These are phyloP conservation scores for Talaromyces sp. DNA, from an alignment of 2,329 filamentous ascomycete species.

Conservation along the genomic window DNA sequence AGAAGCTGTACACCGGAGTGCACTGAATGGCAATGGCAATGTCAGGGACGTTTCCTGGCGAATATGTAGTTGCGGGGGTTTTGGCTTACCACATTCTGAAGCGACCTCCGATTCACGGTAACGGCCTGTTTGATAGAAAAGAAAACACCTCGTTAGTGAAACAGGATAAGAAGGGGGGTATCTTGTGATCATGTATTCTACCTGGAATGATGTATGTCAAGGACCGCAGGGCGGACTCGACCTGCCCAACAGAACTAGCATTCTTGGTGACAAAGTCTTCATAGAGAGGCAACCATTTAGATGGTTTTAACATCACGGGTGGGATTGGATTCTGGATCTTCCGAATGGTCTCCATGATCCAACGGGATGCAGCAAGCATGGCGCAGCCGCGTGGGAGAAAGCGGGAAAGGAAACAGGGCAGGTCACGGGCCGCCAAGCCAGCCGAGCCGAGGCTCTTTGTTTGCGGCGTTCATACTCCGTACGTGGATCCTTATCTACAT, in stretches of 20 bases:
- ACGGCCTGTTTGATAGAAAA: slow-evolving; percentile 33
- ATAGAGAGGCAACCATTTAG: slow-evolving; percentile 44
- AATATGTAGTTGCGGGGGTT: slow-evolving; percentile 7
- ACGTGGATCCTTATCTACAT: background rate
- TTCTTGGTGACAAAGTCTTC: slow-evolving; percentile 92
- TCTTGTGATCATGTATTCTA: slow-evolving; percentile 23
- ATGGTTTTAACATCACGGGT: slow-evolving; percentile 37
- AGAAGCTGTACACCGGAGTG: slow-evolving; percentile 88
- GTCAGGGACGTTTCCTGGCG: slow-evolving; percentile 25
- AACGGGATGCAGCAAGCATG: slow-evolving; percentile 10
- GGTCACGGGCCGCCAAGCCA: slow-evolving; percentile 32
- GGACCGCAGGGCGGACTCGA: slow-evolving; percentile 89
- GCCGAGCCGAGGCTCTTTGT: slow-evolving; percentile 30
- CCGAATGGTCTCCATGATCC: slow-evolving; percentile 37
- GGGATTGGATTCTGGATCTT: slow-evolving; percentile 32
- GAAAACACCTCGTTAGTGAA: background rate
- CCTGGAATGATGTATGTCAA: slow-evolving; percentile 95
- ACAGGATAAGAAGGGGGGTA: background rate
- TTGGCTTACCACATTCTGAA: slow-evolving; percentile 72
- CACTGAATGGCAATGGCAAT: slow-evolving; percentile 56
- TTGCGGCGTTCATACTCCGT: background rate
- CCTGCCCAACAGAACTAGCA: slow-evolving; percentile 87
- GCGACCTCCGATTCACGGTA: slow-evolving; percentile 82
- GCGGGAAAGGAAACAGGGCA: slow-evolving; percentile 9
- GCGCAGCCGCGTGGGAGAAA: slow-evolving; percentile 13